These are phyloP conservation scores for Umbellularia californica DNA, from an alignment of 164 flowering plant species.

Conservation along the genomic window DNA sequence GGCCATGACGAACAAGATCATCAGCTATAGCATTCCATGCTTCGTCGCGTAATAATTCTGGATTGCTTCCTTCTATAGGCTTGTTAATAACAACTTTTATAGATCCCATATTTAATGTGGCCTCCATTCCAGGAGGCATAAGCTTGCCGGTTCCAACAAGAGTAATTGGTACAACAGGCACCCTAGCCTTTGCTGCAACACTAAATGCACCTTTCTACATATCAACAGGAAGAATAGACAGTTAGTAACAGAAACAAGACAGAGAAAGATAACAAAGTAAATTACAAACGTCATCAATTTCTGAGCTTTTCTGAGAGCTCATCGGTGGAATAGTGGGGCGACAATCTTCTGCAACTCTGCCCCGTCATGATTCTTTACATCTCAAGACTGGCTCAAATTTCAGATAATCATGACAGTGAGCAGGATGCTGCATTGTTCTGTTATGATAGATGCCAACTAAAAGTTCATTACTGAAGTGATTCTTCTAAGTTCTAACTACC, in stretches of 20 bases:
- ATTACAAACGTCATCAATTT: not conserved
- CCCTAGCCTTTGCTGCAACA: slow-evolving; percentile 79
- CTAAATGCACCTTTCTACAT: slow-evolving; percentile 94
- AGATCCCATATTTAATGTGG: slow-evolving; percentile 50
- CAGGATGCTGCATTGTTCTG: not conserved
- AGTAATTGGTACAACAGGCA: slow-evolving; percentile 84
- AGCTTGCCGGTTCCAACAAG: slow-evolving; percentile 87
- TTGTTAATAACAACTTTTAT: slow-evolving; percentile 76
- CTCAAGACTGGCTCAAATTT: not conserved
- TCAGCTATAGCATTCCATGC: slow-evolving; percentile 59
- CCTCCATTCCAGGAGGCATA: slow-evolving; percentile 89
- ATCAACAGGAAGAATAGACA: slow-evolving; percentile 11
- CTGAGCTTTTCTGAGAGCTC: not conserved
- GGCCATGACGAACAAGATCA: slow-evolving; percentile 35
- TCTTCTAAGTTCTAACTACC: not conserved
- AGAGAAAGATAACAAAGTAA: not conserved
- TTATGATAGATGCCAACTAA: not conserved
- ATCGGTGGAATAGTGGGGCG: not conserved
- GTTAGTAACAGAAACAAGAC: not conserved
- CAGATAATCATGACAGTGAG: not conserved
- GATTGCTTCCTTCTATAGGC: slow-evolving; percentile 60
- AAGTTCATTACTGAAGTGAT: not conserved
- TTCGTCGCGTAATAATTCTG: slow-evolving; percentile 52
- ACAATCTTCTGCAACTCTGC: not conserved
- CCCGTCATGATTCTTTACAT: not conserved